Evolutionary conservation across 495 filamentous ascomycete species (phyloP).

Genomic region (Collariella sp.): DNA sequence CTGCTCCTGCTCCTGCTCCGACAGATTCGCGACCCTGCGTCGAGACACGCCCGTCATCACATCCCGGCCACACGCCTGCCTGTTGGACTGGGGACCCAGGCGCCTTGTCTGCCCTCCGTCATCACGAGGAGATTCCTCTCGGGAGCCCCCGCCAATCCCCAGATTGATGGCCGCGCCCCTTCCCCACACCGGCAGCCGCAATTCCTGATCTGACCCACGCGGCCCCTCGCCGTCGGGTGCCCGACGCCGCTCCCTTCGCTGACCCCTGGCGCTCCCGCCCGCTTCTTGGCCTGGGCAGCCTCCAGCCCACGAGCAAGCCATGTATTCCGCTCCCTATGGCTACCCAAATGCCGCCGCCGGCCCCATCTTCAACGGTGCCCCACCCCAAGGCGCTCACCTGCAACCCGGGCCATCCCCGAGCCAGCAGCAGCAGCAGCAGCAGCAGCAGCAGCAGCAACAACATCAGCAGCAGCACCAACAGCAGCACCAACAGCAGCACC

Average conservation of each 20-base stretch:
- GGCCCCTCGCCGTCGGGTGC: conserved; percentile 21
- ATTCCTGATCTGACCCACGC: conserved; percentile 28
- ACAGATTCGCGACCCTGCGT: conserved; percentile 2
- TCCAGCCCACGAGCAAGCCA: conserved; percentile 27
- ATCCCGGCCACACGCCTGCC: conserved; percentile 9
- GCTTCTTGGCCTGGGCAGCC: conserved; percentile 21
- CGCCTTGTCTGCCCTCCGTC: conserved; percentile 1
- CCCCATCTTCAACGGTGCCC: conserved; percentile 41
- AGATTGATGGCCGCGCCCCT: conserved; percentile 24
- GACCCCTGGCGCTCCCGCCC: conserved; percentile 14
- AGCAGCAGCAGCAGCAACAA: conserved; percentile 22
- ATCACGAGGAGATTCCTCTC: conserved; percentile 1
- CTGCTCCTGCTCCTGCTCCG: too few species aligned
- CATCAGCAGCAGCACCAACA: conserved; percentile 24
- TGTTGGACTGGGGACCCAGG: conserved; percentile 14
- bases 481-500: conserved; percentile 20
- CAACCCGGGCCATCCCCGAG: conserved; percentile 38
- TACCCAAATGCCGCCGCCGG: conserved; percentile 39
- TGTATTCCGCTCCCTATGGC: conserved; percentile 44
- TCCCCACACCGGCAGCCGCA: conserved; percentile 31
- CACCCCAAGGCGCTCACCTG: conserved; percentile 40
- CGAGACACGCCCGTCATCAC: conserved; percentile 10
- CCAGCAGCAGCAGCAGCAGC: too few species aligned
- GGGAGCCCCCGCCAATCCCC: conserved; percentile 6
- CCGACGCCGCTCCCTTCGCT: conserved; percentile 1